Base-by-base conservation (phyloP, 768 basidiomycete species). In the Suillus sp. region DNA sequence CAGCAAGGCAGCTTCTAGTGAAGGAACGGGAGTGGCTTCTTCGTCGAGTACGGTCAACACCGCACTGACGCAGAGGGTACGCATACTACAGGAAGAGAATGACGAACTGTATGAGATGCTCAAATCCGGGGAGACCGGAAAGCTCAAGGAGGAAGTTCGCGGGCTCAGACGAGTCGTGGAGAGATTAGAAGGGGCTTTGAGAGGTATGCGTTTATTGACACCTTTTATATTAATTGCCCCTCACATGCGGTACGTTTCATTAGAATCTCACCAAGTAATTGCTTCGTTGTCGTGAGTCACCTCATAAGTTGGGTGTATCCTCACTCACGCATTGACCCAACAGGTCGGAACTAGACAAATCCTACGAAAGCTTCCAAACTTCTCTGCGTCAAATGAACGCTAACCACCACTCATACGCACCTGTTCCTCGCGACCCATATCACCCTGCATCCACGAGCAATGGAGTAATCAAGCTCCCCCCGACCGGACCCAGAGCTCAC, bases 101-200 rank as follows among this genome's bases (percentile, higher is more conserved):
- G 92, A 95, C 67, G 93, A 95, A 66, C 74, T 95, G 20, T 95
- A 94, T 72, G 84, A 87, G 56, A 77, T 94, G 11, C 76, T 95
- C 61, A 89, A 86, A 72, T 79, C 79, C 30, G 85, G 89, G 45
- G 92, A 95, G 75, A 90, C 90, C 0, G 92, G 92, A 5, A 87
- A 84, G 71, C 72, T 95, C 65, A 92, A 92, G 72, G 93, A 93
- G 70, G 91, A 95, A 72, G 90, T 90, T 13, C 84, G 85, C 55
- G 85, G 85, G 8, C 79, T 95, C 61, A 81, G 86, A 38, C 80
- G 85, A 66, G 84, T 87, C 37, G 89, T 92, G 48, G 80, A 81
- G 58, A 85, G 86, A 69, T 78, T 95, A 37, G 89, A 94, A 74
- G 80, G 80, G 35, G 92, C 93, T 61, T 83, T 95, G 47, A 84